Percentiles rank a stretch among this genome's conserved stretches.
phyloP scores from a whole-genome alignment of 2,329 filamentous ascomycete genomes.

The Alternaria consortialis region DNA sequence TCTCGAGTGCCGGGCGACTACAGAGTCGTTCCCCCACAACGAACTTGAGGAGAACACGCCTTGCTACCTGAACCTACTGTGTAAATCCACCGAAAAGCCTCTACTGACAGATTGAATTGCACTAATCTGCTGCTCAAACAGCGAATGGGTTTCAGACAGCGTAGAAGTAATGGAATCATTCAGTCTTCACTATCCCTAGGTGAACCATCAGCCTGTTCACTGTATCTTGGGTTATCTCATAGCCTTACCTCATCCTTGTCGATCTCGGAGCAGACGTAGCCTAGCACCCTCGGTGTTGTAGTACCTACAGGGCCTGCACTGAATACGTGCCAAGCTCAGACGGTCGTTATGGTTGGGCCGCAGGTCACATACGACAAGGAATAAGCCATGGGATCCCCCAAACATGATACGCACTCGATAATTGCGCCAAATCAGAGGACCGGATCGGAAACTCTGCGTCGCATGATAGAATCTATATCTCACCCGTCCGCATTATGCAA shows the following conservation, averaged over 20 bases:
- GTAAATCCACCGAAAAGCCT: no score
- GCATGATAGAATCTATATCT: neutral
- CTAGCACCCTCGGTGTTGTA: constrained; percentile 1
- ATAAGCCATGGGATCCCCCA: neutral
- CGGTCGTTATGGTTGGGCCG: neutral
- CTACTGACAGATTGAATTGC: no score
- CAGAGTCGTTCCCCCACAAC: no score
- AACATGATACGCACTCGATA: constrained; percentile 5
- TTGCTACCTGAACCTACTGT: no score
- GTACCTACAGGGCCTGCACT: neutral
- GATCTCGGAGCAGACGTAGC: neutral
- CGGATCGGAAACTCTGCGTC: neutral
- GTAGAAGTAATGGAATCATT: neutral
- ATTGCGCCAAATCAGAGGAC: neutral
- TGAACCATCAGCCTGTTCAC: neutral
- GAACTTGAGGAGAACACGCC: no score
- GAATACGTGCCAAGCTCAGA: neutral
- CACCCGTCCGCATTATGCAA: neutral
- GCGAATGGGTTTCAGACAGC: neutral
- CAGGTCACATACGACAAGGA: constrained; percentile 1
- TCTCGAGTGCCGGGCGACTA: no score
- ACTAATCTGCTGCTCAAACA: neutral
- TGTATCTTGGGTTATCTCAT: neutral
- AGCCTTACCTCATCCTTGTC: constrained; percentile 1
- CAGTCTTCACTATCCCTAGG: neutral